Percentiles rank a stretch among this genome's conserved stretches.
These are phyloP conservation scores for Apophysomyces ossiformis DNA, from an alignment of 371 early-diverging fungal species.

Conservation along the genomic window DNA sequence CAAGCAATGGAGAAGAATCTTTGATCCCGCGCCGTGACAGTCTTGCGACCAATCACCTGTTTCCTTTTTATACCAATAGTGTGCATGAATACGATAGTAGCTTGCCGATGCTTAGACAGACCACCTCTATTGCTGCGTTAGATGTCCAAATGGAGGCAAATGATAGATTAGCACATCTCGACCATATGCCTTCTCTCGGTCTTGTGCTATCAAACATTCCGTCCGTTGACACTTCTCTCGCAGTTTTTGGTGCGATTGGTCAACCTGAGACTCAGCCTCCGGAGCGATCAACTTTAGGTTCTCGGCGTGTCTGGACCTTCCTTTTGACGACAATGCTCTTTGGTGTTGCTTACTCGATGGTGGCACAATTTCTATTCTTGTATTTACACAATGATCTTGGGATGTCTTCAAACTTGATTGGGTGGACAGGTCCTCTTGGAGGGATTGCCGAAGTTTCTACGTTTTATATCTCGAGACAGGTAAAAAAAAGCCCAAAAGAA, in stretches of 20 bases:
- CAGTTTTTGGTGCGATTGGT: slow-evolving; percentile 34
- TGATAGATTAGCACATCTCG: slow-evolving; percentile 28
- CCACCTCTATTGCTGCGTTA: slow-evolving; percentile 30
- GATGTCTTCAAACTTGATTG: slow-evolving; percentile 33
- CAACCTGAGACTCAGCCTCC: slow-evolving; percentile 28
- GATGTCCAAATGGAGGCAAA: slow-evolving; percentile 42
- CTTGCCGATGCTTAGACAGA: slow-evolving; percentile 1
- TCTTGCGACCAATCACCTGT: slow-evolving; percentile 25
- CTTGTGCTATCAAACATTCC: slow-evolving; percentile 51
- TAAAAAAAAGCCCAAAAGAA: slow-evolving; percentile 14
- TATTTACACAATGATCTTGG: slow-evolving; percentile 35
- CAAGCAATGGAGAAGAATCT: slow-evolving; percentile 11
- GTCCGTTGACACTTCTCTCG: slow-evolving; percentile 46
- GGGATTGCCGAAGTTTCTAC: slow-evolving; percentile 42
- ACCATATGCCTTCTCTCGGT: slow-evolving; percentile 45
- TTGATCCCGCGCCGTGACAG: slow-evolving; percentile 29
- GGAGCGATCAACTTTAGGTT: slow-evolving; percentile 23
- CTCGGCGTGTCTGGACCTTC: slow-evolving; percentile 28
- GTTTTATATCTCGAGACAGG: slow-evolving; percentile 41
- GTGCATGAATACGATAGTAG: slow-evolving; percentile 15
- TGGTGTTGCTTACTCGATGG: slow-evolving; percentile 41
- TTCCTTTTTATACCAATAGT: slow-evolving; percentile 35
- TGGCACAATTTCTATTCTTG: slow-evolving; percentile 44
- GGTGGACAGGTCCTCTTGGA: slow-evolving; percentile 46
- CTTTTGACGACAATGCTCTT: slow-evolving; percentile 33